A percentile compares a stretch with the other conserved stretches of the same genome.
Evolutionary conservation across 1,284 basidiomycete species (phyloP).

Genomic region (Bondarzewia mesenterica): DNA sequence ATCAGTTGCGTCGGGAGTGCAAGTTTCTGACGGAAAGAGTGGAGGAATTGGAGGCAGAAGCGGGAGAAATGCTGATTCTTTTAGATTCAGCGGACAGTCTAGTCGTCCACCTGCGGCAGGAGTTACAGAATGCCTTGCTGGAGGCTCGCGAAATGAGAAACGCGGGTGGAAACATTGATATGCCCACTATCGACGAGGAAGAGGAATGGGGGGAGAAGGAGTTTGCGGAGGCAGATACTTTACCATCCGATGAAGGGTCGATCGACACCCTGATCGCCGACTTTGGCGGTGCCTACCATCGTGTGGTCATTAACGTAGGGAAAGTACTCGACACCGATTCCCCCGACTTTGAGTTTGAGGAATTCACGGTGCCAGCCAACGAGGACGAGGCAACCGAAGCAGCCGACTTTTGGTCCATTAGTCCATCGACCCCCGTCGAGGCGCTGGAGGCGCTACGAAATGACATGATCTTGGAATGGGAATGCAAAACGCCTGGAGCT

Average conservation of each 20-base stretch:
- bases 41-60: constrained; percentile 2
- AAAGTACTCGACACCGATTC: neutral
- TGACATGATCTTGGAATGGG: neutral
- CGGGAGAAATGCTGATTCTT: neutral
- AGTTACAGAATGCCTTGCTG: neutral
- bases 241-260: constrained; percentile 7
- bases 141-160: neutral
- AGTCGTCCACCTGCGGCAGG: neutral
- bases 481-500: neutral
- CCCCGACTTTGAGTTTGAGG: neutral
- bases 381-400: neutral
- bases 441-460: neutral
- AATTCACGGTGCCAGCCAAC: neutral
- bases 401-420: neutral
- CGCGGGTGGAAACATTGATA: neutral
- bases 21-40: constrained; percentile 7
- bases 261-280: constrained; percentile 11
- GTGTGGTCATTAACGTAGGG: neutral
- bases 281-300: constrained; percentile 2
- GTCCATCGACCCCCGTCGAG: too few relatives aligned
- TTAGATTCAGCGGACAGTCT: neutral
- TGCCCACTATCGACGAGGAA: constrained; percentile 3
- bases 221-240: neutral
- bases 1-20: constrained; percentile 1
- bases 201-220: constrained; percentile 4